These are phyloP conservation scores for Lojkania enalia DNA, from an alignment of 2,329 filamentous ascomycete genomes.

Conservation along the genomic window DNA sequence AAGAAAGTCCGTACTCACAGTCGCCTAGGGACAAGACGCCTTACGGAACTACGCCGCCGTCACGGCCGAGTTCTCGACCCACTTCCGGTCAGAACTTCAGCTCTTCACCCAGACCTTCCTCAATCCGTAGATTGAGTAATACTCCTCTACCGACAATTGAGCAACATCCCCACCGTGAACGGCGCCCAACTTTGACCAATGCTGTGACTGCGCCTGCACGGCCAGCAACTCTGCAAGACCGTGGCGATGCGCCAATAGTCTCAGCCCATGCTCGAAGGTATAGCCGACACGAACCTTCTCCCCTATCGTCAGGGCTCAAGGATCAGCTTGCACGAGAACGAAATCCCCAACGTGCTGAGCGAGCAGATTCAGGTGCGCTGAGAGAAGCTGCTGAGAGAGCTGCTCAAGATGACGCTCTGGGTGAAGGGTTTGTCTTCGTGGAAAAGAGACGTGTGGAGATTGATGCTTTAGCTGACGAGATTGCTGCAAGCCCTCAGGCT, in stretches of 20 bases:
- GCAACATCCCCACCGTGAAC: constrained; percentile 45
- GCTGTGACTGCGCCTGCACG: constrained; percentile 52
- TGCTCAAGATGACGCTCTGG: constrained; percentile 85
- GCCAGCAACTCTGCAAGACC: constrained; percentile 42
- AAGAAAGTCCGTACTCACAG: constrained; percentile 36
- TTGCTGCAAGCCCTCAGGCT: constrained; percentile 76
- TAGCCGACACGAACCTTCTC: constrained; percentile 52
- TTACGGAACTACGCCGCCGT: constrained; percentile 36
- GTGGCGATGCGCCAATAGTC: constrained; percentile 36
- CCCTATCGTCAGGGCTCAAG: constrained; percentile 52
- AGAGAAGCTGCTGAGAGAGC: constrained; percentile 63
- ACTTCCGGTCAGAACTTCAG: constrained; percentile 31
- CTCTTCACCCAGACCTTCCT: constrained; percentile 28
- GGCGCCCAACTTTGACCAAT: constrained; percentile 49
- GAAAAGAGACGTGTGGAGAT: constrained; percentile 96
- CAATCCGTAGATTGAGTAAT: constrained; percentile 37
- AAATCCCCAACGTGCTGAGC: constrained; percentile 45
- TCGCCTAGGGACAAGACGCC: constrained; percentile 36
- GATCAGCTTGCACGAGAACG: constrained; percentile 51
- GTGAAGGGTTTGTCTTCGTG: constrained; percentile 92
- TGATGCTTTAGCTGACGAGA: constrained; percentile 93
- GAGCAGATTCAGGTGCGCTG: constrained; percentile 42
- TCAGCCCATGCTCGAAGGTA: constrained; percentile 65
- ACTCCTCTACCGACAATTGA: constrained; percentile 37
- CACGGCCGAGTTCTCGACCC: constrained; percentile 38